phyloP scores from a whole-genome alignment of 345 rosid genomes.

The sweet orange (Citrus sinensis) region DVS_A1.0 CM039165.1:29425001-29425500 shows the following conservation, averaged over 20 bases:
- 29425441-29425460: background rate
- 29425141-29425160: slow-evolving; percentile 73
- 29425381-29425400: background rate
- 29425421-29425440: background rate
- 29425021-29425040: background rate
- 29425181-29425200: slow-evolving; percentile 65
- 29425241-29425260: slow-evolving; percentile 64
- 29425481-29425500: background rate
- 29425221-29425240: slow-evolving; percentile 67
- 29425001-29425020: background rate
- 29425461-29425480: background rate
- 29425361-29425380: background rate
- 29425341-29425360: background rate
- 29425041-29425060: background rate
- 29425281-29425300: slow-evolving; percentile 39
- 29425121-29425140: slow-evolving; percentile 64
- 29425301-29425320: background rate
- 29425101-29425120: slow-evolving; percentile 55
- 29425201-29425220: slow-evolving; percentile 69
- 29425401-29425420: background rate
- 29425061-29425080: slow-evolving; percentile 22
- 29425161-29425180: slow-evolving; percentile 57
- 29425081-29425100: slow-evolving; percentile 73
- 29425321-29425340: background rate
- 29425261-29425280: slow-evolving; percentile 81